Evolutionary conservation across 2,329 filamentous ascomycete genomes (phyloP).

Genomic region (Aspergillus oerlinghausenensis): DNA sequence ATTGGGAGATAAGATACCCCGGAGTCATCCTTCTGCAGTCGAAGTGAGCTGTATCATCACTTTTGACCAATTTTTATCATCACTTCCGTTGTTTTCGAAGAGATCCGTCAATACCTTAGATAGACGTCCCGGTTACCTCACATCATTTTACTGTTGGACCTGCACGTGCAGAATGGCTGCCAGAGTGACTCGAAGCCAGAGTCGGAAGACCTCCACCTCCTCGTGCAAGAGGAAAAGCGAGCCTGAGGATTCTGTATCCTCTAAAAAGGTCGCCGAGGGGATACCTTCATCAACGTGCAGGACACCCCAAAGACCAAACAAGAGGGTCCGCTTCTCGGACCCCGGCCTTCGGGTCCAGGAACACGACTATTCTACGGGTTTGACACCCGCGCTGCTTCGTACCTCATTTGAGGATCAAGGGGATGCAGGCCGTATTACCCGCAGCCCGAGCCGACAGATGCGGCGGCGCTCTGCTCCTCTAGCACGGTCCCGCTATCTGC

Average conservation of each 20-base stretch:
- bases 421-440: constrained; percentile 17
- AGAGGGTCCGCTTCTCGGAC: constrained; percentile 45
- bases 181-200: constrained; percentile 16
- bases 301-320: constrained; percentile 33
- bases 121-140: background rate
- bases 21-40: background rate
- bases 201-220: constrained; percentile 15
- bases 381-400: constrained; percentile 42
- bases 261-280: background rate
- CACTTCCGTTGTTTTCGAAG: background rate
- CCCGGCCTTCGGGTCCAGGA: constrained; percentile 29
- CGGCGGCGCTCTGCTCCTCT: constrained; percentile 35
- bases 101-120: background rate
- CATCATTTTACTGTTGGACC: background rate
- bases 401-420: constrained; percentile 31
- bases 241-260: background rate
- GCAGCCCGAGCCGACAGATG: constrained; percentile 24
- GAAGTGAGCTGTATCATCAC: background rate
- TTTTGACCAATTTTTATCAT: background rate
- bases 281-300: constrained; percentile 3
- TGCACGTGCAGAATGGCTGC: constrained; percentile 13
- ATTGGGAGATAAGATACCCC: background rate
- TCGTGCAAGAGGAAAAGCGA: constrained; percentile 3
- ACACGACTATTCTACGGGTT: constrained; percentile 33
- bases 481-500: constrained; percentile 15